Evolutionary conservation across 1,284 basidiomycete species (phyloP).

Genomic region (Stygiomarasmius scandens): DNA sequence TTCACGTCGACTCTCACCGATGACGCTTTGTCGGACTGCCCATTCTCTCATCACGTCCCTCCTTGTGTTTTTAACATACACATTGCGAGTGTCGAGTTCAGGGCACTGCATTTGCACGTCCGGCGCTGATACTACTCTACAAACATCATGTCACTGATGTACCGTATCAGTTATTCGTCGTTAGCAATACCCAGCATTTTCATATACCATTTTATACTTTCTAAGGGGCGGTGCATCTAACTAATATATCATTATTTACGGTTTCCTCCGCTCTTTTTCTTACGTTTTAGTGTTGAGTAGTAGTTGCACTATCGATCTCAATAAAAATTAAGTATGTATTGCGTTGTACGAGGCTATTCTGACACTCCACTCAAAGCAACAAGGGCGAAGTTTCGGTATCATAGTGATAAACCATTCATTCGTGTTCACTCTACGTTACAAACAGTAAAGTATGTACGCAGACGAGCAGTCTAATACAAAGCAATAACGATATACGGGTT

Average conservation of each 20-base stretch:
- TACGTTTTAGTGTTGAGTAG: too few relatives aligned
- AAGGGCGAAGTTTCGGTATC: too few relatives aligned
- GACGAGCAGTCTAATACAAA: too few relatives aligned
- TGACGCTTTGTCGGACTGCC: not conserved
- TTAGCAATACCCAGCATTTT: not conserved
- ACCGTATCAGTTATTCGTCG: not conserved
- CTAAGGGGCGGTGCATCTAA: not conserved
- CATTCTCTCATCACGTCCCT: not conserved
- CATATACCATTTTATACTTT: not conserved
- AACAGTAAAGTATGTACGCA: too few relatives aligned
- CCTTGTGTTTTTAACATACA: not conserved
- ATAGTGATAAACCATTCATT: too few relatives aligned
- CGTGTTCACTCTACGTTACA: too few relatives aligned
- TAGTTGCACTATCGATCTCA: too few relatives aligned
- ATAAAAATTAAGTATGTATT: too few relatives aligned
- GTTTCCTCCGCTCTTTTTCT: not conserved
- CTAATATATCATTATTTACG: not conserved
- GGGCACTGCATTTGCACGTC: not conserved
- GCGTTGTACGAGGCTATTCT: too few relatives aligned
- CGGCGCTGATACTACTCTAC: not conserved
- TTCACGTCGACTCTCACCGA: not conserved
- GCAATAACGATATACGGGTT: too few relatives aligned
- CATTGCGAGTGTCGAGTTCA: not conserved
- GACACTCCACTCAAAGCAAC: too few relatives aligned
- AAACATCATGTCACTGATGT: not conserved